Percentiles rank a stretch among this genome's conserved stretches.
Conservation (phyloP, 2,329 filamentous ascomycete genomes). For the Verticillium isaacii region DNA sequence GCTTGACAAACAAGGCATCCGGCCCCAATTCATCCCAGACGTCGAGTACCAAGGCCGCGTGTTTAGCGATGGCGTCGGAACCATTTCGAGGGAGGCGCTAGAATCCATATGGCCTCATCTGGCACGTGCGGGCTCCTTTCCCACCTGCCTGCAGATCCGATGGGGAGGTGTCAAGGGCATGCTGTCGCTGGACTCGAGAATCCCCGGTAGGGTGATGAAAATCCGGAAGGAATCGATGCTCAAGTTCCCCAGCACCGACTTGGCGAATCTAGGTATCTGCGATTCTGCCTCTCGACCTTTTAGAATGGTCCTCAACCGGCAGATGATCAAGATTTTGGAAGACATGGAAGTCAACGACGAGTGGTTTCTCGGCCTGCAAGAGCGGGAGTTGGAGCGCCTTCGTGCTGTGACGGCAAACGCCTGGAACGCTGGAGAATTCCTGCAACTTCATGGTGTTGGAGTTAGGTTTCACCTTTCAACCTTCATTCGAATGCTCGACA, state of each 20-base stretch:
- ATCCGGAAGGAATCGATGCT: conserved; percentile 69
- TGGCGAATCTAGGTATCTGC: conserved; percentile 63
- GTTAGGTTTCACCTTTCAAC: conserved; percentile 54
- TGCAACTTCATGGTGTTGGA: conserved; percentile 59
- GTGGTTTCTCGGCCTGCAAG: conserved; percentile 63
- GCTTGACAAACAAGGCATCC: conserved; percentile 32
- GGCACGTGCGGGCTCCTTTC: conserved; percentile 38
- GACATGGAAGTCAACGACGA: conserved; percentile 58
- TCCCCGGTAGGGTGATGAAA: conserved; percentile 53
- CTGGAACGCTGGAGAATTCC: conserved; percentile 60
- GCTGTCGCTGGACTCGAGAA: conserved; percentile 61
- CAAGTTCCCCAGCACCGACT: conserved; percentile 62
- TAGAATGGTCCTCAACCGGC: conserved; percentile 68
- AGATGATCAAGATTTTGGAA: conserved; percentile 81
- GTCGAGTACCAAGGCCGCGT: conserved; percentile 48
- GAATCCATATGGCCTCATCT: conserved; percentile 54
- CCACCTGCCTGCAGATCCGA: conserved; percentile 71
- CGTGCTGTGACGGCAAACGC: conserved; percentile 53
- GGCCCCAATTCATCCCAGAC: conserved; percentile 36
- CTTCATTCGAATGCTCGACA: conserved; percentile 55
- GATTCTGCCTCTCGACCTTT: conserved; percentile 64
- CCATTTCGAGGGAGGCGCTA: conserved; percentile 58
- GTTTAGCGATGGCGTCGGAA: conserved; percentile 79
- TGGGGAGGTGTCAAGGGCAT: conserved; percentile 74
- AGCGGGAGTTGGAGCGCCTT: conserved; percentile 54